phyloP scores from a whole-genome alignment of 371 early-diverging fungal genomes.

The Mucor ambiguus region DNA sequence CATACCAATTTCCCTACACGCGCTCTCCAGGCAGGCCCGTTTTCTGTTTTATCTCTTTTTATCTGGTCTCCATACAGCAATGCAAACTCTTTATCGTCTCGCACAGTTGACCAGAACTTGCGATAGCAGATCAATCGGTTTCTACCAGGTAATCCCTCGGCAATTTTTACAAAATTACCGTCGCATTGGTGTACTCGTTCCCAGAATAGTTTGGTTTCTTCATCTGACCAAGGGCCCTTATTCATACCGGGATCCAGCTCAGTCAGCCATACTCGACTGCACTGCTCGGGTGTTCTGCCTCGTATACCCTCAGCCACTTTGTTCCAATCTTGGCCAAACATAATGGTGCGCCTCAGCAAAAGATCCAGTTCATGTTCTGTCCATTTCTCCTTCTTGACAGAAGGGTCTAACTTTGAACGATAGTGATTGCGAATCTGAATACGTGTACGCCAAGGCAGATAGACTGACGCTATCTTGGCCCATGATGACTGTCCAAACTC shows the following conservation, averaged over 20 bases:
- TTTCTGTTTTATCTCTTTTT: conserved; percentile 16
- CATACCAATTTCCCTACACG: conserved; percentile 26
- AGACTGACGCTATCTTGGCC: conserved; percentile 24
- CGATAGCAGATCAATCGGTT: conserved; percentile 16
- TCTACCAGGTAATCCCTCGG: conserved; percentile 30
- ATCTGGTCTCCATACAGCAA: conserved; percentile 20
- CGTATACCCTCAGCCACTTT: conserved; percentile 47
- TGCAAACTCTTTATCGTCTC: conserved; percentile 13
- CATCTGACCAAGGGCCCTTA: conserved; percentile 21
- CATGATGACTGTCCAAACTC: conserved; percentile 26
- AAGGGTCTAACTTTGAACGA: conserved; percentile 11
- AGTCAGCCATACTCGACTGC: conserved; percentile 26
- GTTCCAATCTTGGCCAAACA: conserved; percentile 43
- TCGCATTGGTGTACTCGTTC: conserved; percentile 12
- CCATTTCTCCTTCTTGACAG: conserved; percentile 23
- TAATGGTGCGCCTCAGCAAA: conserved; percentile 37
- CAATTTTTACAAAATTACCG: conserved; percentile 25
- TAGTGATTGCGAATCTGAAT: conserved; percentile 26
- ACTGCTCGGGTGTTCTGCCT: conserved; percentile 31
- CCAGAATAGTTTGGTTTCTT: conserved; percentile 42
- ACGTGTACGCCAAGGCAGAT: conserved; percentile 29
- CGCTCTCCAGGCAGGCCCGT: conserved; percentile 22
- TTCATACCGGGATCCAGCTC: conserved; percentile 33
- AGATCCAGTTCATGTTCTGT: conserved; percentile 36
- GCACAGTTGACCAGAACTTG: conserved; percentile 27